Evolutionary conservation across 164 flowering plant species (phyloP), one percentile per base, ranked within the genome.

Genomic region (Paratinospora sagittata): DNA sequence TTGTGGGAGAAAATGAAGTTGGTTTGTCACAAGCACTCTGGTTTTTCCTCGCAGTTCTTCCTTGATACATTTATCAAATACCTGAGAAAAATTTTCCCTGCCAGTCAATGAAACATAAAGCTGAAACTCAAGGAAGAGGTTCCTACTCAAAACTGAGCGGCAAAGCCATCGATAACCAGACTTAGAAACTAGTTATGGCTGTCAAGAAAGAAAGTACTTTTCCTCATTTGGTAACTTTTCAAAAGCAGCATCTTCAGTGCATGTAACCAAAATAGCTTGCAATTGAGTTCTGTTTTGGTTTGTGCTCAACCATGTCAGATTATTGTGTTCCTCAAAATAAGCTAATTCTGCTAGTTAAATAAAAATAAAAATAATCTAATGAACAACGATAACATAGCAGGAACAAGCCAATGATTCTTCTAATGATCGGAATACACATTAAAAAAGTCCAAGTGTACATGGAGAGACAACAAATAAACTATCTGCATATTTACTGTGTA

Each of bases 11-110:
- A 96, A 96, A 80, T 96, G 99, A 63, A 96, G 84, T 81, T 96
- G 99, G 80, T 96, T 96, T 78, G 99, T 96, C 61, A 96, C 98
- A 64, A 96, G 92, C 65, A 96, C 93, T 71, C 99, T 83, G 37
- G 99, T 96, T 79, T 87, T 96, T 69, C 89, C 87, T 73, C 81
- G 80, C 65, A 96, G 78, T 80, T 93, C 95, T 74, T 84, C 90
- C 78, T 87, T 93, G 77, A 96, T 84, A 78, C 99, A 96, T 74
- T 80, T 89, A 52, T 93, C 98, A 75, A 96, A 96, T 73, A 96
- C 99, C 98, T 96, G 84, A 26, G 76, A 63, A 72, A 66, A 33
- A 8, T 34, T 27, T 34, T 47, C 66, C 12, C 2, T 24, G 14
- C 11, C 49, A 27, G 65, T 71, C n/a, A 71, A n/a, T 34, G 43